Conservation (phyloP, 176 grass and related monocot genomes). For the Puya raimondii region DNA sequence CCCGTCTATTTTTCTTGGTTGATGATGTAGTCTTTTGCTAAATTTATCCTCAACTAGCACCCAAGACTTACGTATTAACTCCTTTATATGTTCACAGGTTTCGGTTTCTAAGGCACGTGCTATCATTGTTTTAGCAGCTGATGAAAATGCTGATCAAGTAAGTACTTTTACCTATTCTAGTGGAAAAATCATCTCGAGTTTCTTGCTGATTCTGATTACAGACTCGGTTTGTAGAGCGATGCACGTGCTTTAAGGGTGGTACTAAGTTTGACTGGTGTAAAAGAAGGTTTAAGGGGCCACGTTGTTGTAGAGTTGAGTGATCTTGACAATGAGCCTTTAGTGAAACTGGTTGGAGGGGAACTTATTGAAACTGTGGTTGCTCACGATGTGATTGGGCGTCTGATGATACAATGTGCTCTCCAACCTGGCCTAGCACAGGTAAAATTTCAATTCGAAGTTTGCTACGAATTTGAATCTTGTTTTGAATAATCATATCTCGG, state of each 20-base stretch:
- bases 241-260: slow-evolving; percentile 96
- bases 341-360: slow-evolving; percentile 93
- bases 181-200: background rate
- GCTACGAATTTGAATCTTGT: background rate
- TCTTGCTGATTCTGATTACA: no score
- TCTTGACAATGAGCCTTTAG: slow-evolving; percentile 97
- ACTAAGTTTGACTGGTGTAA: slow-evolving; percentile 89
- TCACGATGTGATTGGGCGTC: slow-evolving; percentile 96
- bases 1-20: background rate
- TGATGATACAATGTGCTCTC: slow-evolving; percentile 99
- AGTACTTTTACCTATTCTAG: slow-evolving; percentile 22
- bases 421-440: slow-evolving; percentile 98
- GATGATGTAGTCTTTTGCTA: slow-evolving; percentile 14
- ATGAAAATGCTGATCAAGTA: slow-evolving; percentile 98
- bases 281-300: slow-evolving; percentile 86
- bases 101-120: slow-evolving; percentile 96
- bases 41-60: slow-evolving; percentile 5
- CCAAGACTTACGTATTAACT: no score
- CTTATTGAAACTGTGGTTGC: slow-evolving; percentile 95
- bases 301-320: slow-evolving; percentile 98
- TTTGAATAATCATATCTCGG: background rate
- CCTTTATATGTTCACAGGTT: slow-evolving; percentile 36
- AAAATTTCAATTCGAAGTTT: slow-evolving; percentile 1
- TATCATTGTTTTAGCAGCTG: slow-evolving; percentile 95
- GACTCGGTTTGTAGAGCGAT: slow-evolving; percentile 42